Conservation (phyloP, 1,284 basidiomycete genomes). For the Chalciporus sp. region DNA sequence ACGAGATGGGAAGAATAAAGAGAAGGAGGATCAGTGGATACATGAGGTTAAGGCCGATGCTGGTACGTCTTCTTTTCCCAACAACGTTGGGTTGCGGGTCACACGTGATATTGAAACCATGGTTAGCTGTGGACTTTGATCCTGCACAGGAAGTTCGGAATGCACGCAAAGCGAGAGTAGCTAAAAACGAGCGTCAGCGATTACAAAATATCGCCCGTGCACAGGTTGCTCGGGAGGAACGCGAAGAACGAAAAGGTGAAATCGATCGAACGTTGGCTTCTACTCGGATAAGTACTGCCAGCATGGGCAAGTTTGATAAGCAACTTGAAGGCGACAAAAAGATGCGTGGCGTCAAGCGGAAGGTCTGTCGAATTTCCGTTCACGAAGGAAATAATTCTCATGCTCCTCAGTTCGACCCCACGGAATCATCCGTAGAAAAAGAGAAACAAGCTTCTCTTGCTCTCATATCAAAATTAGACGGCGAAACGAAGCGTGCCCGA, state of each 20-base stretch:
- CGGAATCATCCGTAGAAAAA: slow-evolving; percentile 61
- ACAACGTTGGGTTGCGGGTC: not conserved
- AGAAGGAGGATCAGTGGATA: slow-evolving; percentile 89
- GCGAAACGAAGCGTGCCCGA: slow-evolving; percentile 64
- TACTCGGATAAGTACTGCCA: slow-evolving; percentile 86
- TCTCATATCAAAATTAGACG: slow-evolving; percentile 78
- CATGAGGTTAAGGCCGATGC: slow-evolving; percentile 87
- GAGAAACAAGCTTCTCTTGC: slow-evolving; percentile 80
- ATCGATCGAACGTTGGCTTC: slow-evolving; percentile 80
- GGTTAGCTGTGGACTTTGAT: slow-evolving; percentile 71
- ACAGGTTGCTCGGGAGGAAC: slow-evolving; percentile 34
- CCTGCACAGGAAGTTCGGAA: slow-evolving; percentile 77
- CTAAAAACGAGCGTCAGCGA: slow-evolving; percentile 86
- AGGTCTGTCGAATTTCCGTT: slow-evolving; percentile 54
- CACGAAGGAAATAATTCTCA: slow-evolving; percentile 2
- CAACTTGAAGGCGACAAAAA: slow-evolving; percentile 91
- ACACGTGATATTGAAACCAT: slow-evolving; percentile 1
- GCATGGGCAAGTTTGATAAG: slow-evolving; percentile 91
- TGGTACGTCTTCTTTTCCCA: slow-evolving; percentile 53
- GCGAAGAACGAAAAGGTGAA: slow-evolving; percentile 66
- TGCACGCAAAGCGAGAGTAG: slow-evolving; percentile 77
- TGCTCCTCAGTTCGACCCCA: slow-evolving; percentile 71
- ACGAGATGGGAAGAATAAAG: slow-evolving; percentile 87
- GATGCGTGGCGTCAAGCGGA: slow-evolving; percentile 86
- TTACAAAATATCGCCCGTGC: slow-evolving; percentile 80